A percentile compares a stretch with the other conserved stretches of the same genome.
phyloP scores from a whole-genome alignment of 2,329 filamentous ascomycete species.

The Nannizziopsis arthrosporioides region DNA sequence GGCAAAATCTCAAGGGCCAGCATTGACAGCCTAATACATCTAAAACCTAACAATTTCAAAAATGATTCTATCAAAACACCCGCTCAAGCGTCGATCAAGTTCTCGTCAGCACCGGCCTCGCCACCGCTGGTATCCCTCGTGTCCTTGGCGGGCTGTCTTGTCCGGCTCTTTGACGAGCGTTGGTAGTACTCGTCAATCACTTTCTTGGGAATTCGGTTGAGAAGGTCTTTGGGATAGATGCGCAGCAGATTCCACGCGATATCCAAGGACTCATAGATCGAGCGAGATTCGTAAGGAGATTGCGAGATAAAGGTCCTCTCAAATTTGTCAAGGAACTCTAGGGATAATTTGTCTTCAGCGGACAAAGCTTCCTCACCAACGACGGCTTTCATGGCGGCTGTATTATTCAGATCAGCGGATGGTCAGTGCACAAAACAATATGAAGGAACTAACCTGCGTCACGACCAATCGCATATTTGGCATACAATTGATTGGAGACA shows the following conservation, averaged over 20 bases:
- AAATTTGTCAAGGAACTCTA: constrained; percentile 98
- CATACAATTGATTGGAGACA: constrained; percentile 98
- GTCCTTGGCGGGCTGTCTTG: constrained; percentile 31
- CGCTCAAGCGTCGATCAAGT: constrained; percentile 33
- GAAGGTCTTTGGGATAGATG: constrained; percentile 94
- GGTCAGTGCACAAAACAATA: neutral
- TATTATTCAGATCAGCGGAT: constrained; percentile 1
- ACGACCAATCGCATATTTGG: constrained; percentile 98
- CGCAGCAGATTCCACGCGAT: constrained; percentile 91
- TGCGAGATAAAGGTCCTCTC: constrained; percentile 91
- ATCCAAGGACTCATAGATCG: constrained; percentile 87
- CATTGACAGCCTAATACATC: neutral
- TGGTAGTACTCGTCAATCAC: constrained; percentile 74
- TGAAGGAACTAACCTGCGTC: constrained; percentile 50
- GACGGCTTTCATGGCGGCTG: constrained; percentile 95
- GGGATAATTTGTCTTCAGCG: constrained; percentile 88
- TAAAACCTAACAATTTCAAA: neutral
- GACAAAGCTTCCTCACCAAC: constrained; percentile 96
- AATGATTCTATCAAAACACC: neutral
- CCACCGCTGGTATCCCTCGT: constrained; percentile 34
- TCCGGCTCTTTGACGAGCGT: constrained; percentile 38
- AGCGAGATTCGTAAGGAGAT: constrained; percentile 80
- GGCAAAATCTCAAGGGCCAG: neutral
- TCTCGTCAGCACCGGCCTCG: constrained; percentile 24
- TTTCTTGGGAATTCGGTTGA: constrained; percentile 87